Evolutionary conservation across 495 filamentous ascomycete species (phyloP), one percentile per base, ranked within the genome.

Genomic region (Cercophora scortea): DNA sequence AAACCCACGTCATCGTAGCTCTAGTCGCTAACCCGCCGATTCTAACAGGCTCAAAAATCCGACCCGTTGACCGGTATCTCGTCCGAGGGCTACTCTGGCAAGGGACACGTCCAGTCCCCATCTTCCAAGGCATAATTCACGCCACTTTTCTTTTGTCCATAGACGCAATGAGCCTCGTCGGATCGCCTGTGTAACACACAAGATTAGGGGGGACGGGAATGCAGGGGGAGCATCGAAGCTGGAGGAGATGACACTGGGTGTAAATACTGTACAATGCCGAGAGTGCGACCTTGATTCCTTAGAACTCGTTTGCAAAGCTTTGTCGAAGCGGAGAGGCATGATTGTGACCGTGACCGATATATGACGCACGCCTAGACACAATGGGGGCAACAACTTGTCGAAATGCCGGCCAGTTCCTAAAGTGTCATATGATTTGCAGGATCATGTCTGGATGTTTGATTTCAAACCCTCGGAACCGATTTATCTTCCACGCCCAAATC

Each of bases 31-130:
- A 67, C 49, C 46, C 50, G 10, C 16, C 42, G 17, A 51, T 42
- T 43, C 44, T 16, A 7, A 59, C 53, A 95, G 90, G 70, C 65
- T 60, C 88, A 96, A 82, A 87, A 84, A 55, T 83, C 86, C 59
- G 90, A 98, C 72, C 90, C 93, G 44, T 83, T 96, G 71, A 89
- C 88, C 57, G 91, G 91, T 74, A 65, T 93, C 70, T 82, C 86
- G 58, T 83, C 83, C 62, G 81, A 88, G 67, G 83, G 82, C 53
- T 95, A 96, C 73, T 72, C 72, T 54, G 90, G 90, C 70, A 78
- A 81, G 69, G 89, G 90, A 56, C 80, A 84, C 74, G 82, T 95
- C 42, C 91, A 96, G 74, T 89, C 85, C 44, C 69, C 73, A 32
- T 55, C 66, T 47, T 61, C 66, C 47, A 72, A 68, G 60, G 44